phyloP scores from a whole-genome alignment of 2,329 filamentous ascomycete genomes.

The Huntiella savannae region DNA sequence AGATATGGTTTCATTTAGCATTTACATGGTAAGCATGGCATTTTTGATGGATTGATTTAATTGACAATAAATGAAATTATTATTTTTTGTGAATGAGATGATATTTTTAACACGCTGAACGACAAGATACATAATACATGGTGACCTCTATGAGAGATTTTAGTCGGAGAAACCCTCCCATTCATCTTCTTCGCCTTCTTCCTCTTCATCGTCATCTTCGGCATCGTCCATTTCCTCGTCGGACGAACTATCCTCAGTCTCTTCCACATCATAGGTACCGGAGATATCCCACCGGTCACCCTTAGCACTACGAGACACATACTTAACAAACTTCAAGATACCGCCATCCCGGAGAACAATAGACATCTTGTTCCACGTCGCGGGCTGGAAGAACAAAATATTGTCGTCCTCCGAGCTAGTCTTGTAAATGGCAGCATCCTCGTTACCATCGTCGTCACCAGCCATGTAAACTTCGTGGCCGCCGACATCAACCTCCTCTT shows the following conservation, averaged over 20 bases:
- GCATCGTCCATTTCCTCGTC: conserved; percentile 21
- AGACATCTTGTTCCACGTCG: conserved; percentile 75
- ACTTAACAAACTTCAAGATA: conserved; percentile 86
- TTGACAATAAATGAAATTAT: neutral
- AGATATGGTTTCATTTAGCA: neutral
- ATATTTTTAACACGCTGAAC: neutral
- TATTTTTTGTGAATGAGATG: neutral
- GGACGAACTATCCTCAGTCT: conserved; percentile 27
- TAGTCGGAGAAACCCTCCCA: conserved; percentile 11
- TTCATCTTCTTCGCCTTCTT: conserved; percentile 7
- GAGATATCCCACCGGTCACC: conserved; percentile 89
- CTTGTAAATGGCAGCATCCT: conserved; percentile 77
- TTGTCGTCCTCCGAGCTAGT: conserved; percentile 57
- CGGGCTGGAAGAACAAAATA: conserved; percentile 43
- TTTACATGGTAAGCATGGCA: neutral
- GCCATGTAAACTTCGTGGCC: conserved; percentile 90
- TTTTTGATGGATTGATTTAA: neutral
- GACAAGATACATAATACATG: neutral
- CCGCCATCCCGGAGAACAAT: conserved; percentile 77
- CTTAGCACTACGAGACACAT: conserved; percentile 62
- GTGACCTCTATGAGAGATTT: neutral
- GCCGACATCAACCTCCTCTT: conserved; percentile 37
- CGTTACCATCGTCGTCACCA: conserved; percentile 51
- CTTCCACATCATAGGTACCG: conserved; percentile 55
- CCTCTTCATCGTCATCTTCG: conserved; percentile 18